Evolutionary conservation across 2,329 filamentous ascomycete genomes (phyloP).

Genomic region (Cercospora sojina): DNA sequence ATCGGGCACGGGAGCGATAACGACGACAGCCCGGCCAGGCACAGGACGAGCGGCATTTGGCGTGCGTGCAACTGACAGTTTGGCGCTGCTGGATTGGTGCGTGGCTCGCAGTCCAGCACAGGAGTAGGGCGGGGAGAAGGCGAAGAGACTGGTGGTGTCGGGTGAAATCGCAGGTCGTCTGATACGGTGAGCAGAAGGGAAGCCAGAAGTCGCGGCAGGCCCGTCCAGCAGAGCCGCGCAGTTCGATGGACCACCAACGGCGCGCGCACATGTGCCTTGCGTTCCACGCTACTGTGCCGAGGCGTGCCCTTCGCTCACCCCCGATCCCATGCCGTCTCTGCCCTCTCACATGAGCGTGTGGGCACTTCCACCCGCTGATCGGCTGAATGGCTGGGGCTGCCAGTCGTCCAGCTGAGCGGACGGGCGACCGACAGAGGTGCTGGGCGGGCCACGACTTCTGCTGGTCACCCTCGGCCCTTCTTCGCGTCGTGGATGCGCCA

Average conservation of each 20-base stretch:
- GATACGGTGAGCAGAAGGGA: not conserved
- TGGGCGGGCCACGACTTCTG: constrained; percentile 7
- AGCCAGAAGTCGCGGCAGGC: constrained; percentile 4
- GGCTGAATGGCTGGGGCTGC: not conserved
- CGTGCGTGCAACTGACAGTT: not conserved
- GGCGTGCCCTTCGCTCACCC: not conserved
- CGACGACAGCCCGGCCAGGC: constrained; percentile 7
- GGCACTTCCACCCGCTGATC: not conserved
- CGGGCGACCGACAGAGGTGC: not conserved
- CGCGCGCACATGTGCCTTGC: not conserved
- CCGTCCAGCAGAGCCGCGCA: not conserved
- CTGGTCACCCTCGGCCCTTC: not conserved
- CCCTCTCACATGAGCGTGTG: not conserved
- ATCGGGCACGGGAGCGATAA: constrained; percentile 12
- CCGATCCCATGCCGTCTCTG: not conserved
- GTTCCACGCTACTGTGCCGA: not conserved
- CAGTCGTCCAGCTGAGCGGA: not conserved
- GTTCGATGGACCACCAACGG: not conserved
- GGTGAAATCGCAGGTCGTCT: constrained; percentile 7
- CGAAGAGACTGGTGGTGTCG: not conserved
- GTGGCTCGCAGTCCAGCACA: not conserved
- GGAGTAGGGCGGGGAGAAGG: constrained; percentile 10
- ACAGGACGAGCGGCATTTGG: not conserved
- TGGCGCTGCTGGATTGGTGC: not conserved
- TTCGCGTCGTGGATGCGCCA: not conserved